These are phyloP conservation scores for Yamadazyma akitaensis DNA, from an alignment of 805 yeast species.

Conservation along the genomic window DNA sequence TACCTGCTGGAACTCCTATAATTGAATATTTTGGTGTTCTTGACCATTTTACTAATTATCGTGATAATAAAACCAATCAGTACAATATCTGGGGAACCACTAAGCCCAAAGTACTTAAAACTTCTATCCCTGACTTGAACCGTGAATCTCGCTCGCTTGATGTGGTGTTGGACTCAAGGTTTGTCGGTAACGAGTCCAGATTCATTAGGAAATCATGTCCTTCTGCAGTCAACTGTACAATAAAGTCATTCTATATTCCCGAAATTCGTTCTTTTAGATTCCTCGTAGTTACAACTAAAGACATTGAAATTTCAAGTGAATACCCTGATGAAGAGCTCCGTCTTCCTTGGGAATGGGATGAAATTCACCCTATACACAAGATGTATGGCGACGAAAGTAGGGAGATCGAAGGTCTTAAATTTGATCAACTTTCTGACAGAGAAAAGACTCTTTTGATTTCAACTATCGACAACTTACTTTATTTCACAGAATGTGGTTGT, in stretches of 20 bases:
- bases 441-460: constrained; percentile 56
- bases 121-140: constrained; percentile 7
- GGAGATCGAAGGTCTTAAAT: constrained; percentile 31
- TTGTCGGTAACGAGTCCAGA: constrained; percentile 70
- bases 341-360: constrained; percentile 88
- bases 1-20: constrained; percentile 50
- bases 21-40: constrained; percentile 73
- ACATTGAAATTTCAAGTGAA: constrained; percentile 37
- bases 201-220: constrained; percentile 73
- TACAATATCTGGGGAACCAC: constrained; percentile 72
- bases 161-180: constrained; percentile 74
- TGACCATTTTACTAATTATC: constrained; percentile 61
- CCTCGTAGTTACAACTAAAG: constrained; percentile 52
- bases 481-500: constrained; percentile 65
- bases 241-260: constrained; percentile 46
- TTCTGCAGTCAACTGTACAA: constrained; percentile 61
- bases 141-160: constrained; percentile 33
- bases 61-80: constrained; percentile 66
- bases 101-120: constrained; percentile 36
- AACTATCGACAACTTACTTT: constrained; percentile 59
- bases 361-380: constrained; percentile 65
- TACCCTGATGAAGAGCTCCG: constrained; percentile 67
- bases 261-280: constrained; percentile 46
- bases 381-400: constrained; percentile 26
- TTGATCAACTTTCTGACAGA: constrained; percentile 52